Conservation (phyloP, 257 asterid species). For the Primulina huaijiensis region DNA sequence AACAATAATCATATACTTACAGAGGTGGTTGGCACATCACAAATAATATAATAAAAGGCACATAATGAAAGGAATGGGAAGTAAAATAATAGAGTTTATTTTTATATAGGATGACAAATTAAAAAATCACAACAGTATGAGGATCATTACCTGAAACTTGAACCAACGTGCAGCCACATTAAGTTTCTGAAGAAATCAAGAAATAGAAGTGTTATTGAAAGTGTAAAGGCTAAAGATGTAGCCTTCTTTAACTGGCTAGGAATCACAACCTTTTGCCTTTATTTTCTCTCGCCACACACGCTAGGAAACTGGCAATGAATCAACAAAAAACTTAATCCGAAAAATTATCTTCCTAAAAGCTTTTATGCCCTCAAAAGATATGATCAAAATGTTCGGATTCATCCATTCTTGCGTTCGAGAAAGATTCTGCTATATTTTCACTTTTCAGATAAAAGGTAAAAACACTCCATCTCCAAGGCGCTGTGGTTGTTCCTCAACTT, state of each 20-base stretch:
- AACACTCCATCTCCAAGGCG: slow-evolving; percentile 8
- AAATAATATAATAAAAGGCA: too few relatives aligned
- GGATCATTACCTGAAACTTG: slow-evolving; percentile 38
- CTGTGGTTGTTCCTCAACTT: slow-evolving; percentile 15
- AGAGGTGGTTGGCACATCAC: not conserved
- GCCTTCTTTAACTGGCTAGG: slow-evolving; percentile 43
- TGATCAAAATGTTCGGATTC: slow-evolving; percentile 7
- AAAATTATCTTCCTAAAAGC: slow-evolving; percentile 5
- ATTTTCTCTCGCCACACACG: slow-evolving; percentile 28
- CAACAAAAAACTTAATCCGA: slow-evolving; percentile 16
- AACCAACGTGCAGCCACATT: slow-evolving; percentile 42
- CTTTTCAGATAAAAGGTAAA: slow-evolving; percentile 17
- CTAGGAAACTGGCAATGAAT: slow-evolving; percentile 25
- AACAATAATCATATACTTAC: not conserved
- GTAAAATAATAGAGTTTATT: too few relatives aligned
- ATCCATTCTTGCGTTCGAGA: slow-evolving; percentile 8
- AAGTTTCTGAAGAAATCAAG: slow-evolving; percentile 30
- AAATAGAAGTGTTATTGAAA: slow-evolving; percentile 25
- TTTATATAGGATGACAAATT: not conserved
- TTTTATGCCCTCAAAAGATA: slow-evolving; percentile 26
- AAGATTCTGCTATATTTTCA: not conserved
- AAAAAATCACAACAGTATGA: not conserved
- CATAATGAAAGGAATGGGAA: slow-evolving; percentile 7
- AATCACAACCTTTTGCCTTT: slow-evolving; percentile 30
- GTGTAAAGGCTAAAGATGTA: slow-evolving; percentile 36